Percentiles rank a stretch among this genome's conserved stretches.
These are phyloP conservation scores for Podospora appendiculata DNA, from an alignment of 495 filamentous ascomycete genomes.

Conservation along the genomic window DNA sequence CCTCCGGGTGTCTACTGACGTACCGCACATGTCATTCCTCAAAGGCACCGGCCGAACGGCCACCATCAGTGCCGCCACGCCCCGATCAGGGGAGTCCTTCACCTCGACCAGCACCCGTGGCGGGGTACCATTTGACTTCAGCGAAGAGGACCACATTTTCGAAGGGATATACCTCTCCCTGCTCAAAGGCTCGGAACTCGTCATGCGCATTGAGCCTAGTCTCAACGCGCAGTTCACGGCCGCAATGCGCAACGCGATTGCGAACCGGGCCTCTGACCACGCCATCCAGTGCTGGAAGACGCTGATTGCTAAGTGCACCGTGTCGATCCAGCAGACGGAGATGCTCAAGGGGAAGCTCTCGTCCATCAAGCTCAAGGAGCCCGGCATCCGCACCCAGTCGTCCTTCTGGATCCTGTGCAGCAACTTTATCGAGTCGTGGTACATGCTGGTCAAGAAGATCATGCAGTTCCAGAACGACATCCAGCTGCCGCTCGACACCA, in stretches of 20 bases:
- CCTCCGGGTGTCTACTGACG: slow-evolving; percentile 45
- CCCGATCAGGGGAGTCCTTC: slow-evolving; percentile 75
- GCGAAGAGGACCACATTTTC: slow-evolving; percentile 70
- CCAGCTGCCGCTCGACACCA: slow-evolving; percentile 57
- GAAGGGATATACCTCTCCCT: slow-evolving; percentile 72
- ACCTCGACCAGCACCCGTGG: slow-evolving; percentile 44
- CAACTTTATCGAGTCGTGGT: slow-evolving; percentile 67
- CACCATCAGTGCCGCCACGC: slow-evolving; percentile 51
- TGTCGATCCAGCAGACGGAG: slow-evolving; percentile 59
- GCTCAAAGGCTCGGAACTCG: slow-evolving; percentile 55
- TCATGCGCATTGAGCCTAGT: slow-evolving; percentile 56
- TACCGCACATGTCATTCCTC: slow-evolving; percentile 27
- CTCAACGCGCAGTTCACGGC: slow-evolving; percentile 55
- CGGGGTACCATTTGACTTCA: slow-evolving; percentile 47
- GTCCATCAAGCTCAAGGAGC: slow-evolving; percentile 78
- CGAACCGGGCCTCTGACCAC: slow-evolving; percentile 35
- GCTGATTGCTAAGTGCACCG: slow-evolving; percentile 57
- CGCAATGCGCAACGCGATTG: slow-evolving; percentile 34
- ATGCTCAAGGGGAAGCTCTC: slow-evolving; percentile 61
- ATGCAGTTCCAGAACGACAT: slow-evolving; percentile 56
- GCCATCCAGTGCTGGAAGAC: slow-evolving; percentile 58
- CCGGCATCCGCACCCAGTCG: slow-evolving; percentile 62
- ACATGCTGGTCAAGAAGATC: slow-evolving; percentile 62
- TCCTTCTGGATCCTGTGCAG: slow-evolving; percentile 81
- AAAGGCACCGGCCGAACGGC: slow-evolving; percentile 37